Evolutionary conservation across 768 basidiomycete genomes (phyloP).

Genomic region (Auriscalpium vulgare): DNA sequence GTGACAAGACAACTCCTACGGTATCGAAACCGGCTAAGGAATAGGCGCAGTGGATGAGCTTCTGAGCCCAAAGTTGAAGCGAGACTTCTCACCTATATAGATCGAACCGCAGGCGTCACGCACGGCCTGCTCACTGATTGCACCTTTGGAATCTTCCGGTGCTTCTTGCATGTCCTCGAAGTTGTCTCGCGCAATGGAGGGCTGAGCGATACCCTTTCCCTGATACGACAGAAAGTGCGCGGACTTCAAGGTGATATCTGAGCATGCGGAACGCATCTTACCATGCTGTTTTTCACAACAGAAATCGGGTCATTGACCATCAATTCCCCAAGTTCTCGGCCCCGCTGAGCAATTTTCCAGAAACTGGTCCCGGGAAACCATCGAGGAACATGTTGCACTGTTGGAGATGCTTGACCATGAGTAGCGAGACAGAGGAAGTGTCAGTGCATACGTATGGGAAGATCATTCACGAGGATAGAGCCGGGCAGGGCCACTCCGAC

Average conservation of each 20-base stretch:
- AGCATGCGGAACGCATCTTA: not conserved
- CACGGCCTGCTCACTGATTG: not conserved
- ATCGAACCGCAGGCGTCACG: not conserved
- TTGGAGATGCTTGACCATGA: not conserved
- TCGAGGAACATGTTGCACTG: conserved; percentile 1
- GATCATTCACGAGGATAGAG: not conserved
- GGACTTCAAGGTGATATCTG: not conserved
- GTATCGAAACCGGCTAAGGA: conserved; percentile 1
- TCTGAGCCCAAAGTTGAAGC: not conserved
- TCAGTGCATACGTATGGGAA: not conserved
- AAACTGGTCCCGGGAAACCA: conserved; percentile 6
- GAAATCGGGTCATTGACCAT: not conserved
- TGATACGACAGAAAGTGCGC: not conserved
- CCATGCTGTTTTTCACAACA: not conserved
- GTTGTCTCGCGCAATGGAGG: not conserved
- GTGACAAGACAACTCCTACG: not conserved
- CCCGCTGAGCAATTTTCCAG: not conserved
- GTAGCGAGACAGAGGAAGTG: not conserved
- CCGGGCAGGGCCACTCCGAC: not conserved
- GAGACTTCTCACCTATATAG: not conserved
- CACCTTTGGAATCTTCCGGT: not conserved
- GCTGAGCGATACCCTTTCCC: not conserved
- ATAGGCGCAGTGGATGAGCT: not conserved
- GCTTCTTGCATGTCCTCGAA: not conserved
- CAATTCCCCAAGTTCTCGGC: not conserved